A percentile compares a stretch with the other conserved stretches of the same genome.
phyloP scores from a whole-genome alignment of 2,329 filamentous ascomycete species.

The Fusarium nurragi region DNA sequence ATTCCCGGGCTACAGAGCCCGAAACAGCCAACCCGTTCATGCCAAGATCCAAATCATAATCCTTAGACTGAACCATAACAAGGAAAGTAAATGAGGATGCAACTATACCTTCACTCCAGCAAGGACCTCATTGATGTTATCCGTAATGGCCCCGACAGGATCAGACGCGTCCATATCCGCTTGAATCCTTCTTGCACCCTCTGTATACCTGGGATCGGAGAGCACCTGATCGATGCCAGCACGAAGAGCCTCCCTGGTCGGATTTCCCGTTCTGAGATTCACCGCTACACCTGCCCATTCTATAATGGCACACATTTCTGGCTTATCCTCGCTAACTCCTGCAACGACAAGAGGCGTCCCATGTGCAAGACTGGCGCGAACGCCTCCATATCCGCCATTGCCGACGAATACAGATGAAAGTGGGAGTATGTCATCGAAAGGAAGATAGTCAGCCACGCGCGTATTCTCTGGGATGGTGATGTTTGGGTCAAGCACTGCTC shows the following conservation, averaged over 20 bases:
- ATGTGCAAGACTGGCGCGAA: background rate
- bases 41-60: too few species aligned
- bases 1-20: too few species aligned
- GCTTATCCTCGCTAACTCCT: constrained; percentile 6
- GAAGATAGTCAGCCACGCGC: background rate
- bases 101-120: background rate
- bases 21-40: too few species aligned
- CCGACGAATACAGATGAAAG: background rate
- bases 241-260: background rate
- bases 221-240: background rate
- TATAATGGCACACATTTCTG: constrained; percentile 3
- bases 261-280: background rate
- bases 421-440: constrained; percentile 3
- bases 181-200: background rate
- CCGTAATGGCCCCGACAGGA: background rate
- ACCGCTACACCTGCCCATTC: constrained; percentile 7
- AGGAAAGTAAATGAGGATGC: too few species aligned
- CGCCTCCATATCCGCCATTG: constrained; percentile 8
- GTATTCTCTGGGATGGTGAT: background rate
- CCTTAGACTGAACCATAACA: too few species aligned
- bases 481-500: background rate
- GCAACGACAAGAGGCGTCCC: constrained; percentile 5
- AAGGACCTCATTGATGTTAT: background rate
- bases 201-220: background rate
- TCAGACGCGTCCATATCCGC: constrained; percentile 2